These are phyloP conservation scores for Gentiana dahurica DNA, from an alignment of 257 asterid genomes.

Conservation along the genomic window DNA sequence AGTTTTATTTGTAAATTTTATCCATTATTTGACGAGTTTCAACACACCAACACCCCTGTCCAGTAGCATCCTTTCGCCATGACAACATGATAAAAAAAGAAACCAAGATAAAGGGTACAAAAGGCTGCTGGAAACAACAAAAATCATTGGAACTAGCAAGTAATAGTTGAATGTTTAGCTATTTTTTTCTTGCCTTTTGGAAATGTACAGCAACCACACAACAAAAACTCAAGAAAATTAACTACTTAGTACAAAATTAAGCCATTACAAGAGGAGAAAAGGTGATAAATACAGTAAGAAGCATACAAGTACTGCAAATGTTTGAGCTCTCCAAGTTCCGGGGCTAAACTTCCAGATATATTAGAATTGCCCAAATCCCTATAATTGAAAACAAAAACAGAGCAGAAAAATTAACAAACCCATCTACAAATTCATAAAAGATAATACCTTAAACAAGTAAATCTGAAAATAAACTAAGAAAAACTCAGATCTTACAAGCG, in stretches of 20 bases:
- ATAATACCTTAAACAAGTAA: background rate
- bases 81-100: too few species aligned
- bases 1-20: too few species aligned
- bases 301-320: constrained; percentile 71
- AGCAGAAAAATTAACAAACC: background rate
- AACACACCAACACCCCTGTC: too few species aligned
- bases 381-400: background rate
- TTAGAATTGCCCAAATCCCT: constrained; percentile 97
- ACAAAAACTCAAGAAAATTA: background rate
- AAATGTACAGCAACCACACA: constrained; percentile 10
- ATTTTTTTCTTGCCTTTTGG: constrained; percentile 3
- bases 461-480: too few species aligned
- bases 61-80: too few species aligned
- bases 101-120: constrained; percentile 1
- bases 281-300: background rate
- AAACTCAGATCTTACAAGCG: constrained; percentile 52
- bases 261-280: background rate
- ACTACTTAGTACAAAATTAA: background rate
- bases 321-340: constrained; percentile 82
- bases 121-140: constrained; percentile 5
- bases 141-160: too few species aligned
- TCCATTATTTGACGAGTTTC: too few species aligned
- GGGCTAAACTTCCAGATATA: constrained; percentile 72
- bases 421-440: too few species aligned
- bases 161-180: background rate